Percentiles rank a stretch among this genome's conserved stretches.
phyloP scores from a whole-genome alignment of 108 stramenopile species.

The Skeletonema menzelii region DNA sequence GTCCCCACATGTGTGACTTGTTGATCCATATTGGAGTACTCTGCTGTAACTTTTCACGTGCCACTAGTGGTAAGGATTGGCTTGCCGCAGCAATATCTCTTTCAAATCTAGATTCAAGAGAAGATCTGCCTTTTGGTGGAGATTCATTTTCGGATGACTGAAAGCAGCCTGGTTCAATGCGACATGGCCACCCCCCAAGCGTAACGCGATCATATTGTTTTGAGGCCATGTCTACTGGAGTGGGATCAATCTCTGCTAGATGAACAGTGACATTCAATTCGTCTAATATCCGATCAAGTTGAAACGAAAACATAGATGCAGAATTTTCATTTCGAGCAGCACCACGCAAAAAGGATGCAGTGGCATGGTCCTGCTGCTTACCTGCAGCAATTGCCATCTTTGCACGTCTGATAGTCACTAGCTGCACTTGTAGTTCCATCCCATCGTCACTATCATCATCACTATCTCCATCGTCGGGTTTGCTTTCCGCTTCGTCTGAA shows the following conservation, averaged over 20 bases:
- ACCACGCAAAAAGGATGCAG: not conserved
- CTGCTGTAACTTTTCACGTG: conserved; percentile 42
- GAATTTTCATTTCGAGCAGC: not conserved
- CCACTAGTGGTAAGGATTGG: conserved; percentile 51
- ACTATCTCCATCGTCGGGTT: not conserved
- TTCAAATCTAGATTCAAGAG: conserved; percentile 41
- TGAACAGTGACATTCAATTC: conserved; percentile 28
- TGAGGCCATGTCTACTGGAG: conserved; percentile 55
- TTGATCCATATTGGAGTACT: conserved; percentile 78
- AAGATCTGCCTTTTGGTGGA: not conserved
- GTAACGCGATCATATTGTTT: conserved; percentile 62
- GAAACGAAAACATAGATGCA: not conserved
- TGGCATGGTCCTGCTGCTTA: not conserved
- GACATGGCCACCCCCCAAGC: conserved; percentile 65
- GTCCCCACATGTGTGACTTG: conserved; percentile 62
- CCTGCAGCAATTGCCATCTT: not conserved
- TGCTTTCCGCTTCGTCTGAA: too few species aligned
- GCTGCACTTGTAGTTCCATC: conserved; percentile 15
- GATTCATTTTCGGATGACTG: conserved; percentile 31
- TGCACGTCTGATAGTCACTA: conserved; percentile 20
- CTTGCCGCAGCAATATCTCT: conserved; percentile 53
- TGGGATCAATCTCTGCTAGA: conserved; percentile 44
- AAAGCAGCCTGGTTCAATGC: conserved; percentile 42
- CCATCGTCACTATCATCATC: conserved; percentile 25
- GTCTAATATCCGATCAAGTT: conserved; percentile 1